Base-by-base conservation (phyloP, 192 early-diverging fungal species). In the Coemansia pectinata region DNA sequence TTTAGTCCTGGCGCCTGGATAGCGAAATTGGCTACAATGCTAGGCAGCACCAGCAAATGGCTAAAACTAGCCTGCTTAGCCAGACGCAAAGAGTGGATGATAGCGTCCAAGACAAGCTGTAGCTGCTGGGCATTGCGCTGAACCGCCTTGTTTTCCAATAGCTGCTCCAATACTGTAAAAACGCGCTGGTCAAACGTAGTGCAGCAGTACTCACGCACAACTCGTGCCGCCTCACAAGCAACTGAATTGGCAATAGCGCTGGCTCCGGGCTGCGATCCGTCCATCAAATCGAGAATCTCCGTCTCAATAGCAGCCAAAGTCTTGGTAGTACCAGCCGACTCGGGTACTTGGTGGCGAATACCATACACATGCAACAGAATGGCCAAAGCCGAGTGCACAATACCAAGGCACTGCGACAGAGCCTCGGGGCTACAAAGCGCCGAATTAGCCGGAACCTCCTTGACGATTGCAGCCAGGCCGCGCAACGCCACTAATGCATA, bases 1-100 rank as follows among this genome's bases (percentile, higher is more conserved):
- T 76, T 69, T 6, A 81, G 67, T 11, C 79, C 74, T 0, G 79
- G 67, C 27, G 79, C 69, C 10, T 69, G 62, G 29, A 81, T 71
- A 11, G 74, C 67, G 62, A 81, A 76, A 41, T 68, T 76, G 1
- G 63, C 27, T 1, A 72, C 41, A 33, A 81, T 64, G 0, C 39
- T 42, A 0, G 73, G 67, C 14, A 75, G 48, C 34, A 45, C 48
- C 45, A 70, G 40, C 52, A 74, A 19, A 19, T 71, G 63, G 9
- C 38, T 31, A 17, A 44, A 40, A 3, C 41, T 59, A 6, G 21
- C 61, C 5, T 70, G 60, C 55, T 58, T 45, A 15, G 71, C 63
- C 36, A 61, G 34, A 5, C 69, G 71, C 39, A 80, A 66, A 17
- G 58, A 41, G 36, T 52, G 34, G 17, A 75, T 48, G 1, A 64